Evolutionary conservation across 2,329 filamentous ascomycete species (phyloP).

Genomic region (Chaetomium sp.): DNA sequence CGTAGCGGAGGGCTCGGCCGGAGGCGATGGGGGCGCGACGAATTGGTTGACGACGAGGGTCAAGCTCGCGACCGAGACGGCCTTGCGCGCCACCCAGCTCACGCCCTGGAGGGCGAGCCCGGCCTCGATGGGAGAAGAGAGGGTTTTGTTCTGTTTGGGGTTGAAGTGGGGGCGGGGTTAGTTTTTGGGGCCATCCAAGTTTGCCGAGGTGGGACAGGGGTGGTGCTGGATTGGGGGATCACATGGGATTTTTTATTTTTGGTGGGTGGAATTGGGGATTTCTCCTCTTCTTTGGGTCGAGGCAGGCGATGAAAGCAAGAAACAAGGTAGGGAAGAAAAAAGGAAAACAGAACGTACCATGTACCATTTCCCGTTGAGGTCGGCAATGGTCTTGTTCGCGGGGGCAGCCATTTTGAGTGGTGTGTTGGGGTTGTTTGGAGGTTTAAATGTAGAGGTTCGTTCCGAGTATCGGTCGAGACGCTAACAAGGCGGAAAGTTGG

Average conservation of each 20-base stretch:
- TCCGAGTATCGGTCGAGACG: too few species aligned
- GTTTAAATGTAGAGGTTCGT: too few species aligned
- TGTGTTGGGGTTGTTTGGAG: background rate
- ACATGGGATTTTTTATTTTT: slow-evolving; percentile 1
- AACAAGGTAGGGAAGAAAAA: background rate
- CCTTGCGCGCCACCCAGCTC: slow-evolving; percentile 66
- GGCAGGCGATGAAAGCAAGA: background rate
- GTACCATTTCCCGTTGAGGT: slow-evolving; percentile 63
- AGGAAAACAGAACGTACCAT: slow-evolving; percentile 47
- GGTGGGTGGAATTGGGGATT: background rate
- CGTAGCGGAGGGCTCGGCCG: slow-evolving; percentile 17
- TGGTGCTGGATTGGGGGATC: background rate
- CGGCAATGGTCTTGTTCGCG: slow-evolving; percentile 54
- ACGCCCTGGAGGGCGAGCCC: slow-evolving; percentile 68
- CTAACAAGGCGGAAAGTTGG: too few species aligned
- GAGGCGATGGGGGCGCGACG: slow-evolving; percentile 37
- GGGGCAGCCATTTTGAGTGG: slow-evolving; percentile 62
- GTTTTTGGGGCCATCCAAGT: background rate
- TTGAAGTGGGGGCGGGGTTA: slow-evolving; percentile 2
- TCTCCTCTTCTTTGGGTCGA: too few species aligned
- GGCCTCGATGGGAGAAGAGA: slow-evolving; percentile 63
- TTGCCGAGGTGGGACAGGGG: slow-evolving; percentile 2
- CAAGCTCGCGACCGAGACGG: slow-evolving; percentile 61
- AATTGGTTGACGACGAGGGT: slow-evolving; percentile 57
- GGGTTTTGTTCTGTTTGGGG: slow-evolving; percentile 58